Evolutionary conservation across 371 early-diverging fungal species (phyloP), one percentile per base, ranked within the genome.

Genomic region (Syncephalis plumigaleata): DNA sequence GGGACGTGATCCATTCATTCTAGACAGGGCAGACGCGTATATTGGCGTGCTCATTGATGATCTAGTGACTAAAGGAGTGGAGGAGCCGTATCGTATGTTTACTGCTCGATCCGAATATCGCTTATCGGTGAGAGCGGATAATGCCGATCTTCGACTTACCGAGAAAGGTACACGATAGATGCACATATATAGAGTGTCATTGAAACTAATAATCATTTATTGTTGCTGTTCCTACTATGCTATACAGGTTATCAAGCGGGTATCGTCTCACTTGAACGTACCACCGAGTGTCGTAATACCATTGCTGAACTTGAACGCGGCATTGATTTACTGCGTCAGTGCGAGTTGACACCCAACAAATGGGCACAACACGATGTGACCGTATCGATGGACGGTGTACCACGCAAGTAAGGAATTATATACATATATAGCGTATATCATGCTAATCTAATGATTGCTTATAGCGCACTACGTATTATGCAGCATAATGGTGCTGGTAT

Each of bases 11-110:
- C 75, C 81, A 22, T 71, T 87, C 45, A 62, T 75, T 9, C 64
- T 88, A 37, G 77, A 77, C 44, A 68, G 88, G 13, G 78, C 83
- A 0, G 84, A 88, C 52, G 87, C 77, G 1, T 87, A 88, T 45
- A 75, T 88, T 50, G 88, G 88, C 46, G 87, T 88, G 1, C 63
- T 88, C 23, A 76, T 87, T 44, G 88, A 88, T 54, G 88, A 88
- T 55, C 56, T 88, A 50, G 77, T 77, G 40, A 85, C 80, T 5
- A 81, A 81, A 47, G 88, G 87, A 11, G 86, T 87, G 3, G 75
- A 78, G 25, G 88, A 88, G 50, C 88, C 88, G 1, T 88, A 88
- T 54, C 68, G 88, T 20, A 76, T 88, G 1, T 87, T 88, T 49
- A 86, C 88, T 1, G 70, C 84, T 2, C 63, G 86, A n/a, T 82